Evolutionary conservation across 495 filamentous ascomycete genomes (phyloP), one percentile per base, ranked within the genome.

Genomic region (Neurospora africana): DNA sequence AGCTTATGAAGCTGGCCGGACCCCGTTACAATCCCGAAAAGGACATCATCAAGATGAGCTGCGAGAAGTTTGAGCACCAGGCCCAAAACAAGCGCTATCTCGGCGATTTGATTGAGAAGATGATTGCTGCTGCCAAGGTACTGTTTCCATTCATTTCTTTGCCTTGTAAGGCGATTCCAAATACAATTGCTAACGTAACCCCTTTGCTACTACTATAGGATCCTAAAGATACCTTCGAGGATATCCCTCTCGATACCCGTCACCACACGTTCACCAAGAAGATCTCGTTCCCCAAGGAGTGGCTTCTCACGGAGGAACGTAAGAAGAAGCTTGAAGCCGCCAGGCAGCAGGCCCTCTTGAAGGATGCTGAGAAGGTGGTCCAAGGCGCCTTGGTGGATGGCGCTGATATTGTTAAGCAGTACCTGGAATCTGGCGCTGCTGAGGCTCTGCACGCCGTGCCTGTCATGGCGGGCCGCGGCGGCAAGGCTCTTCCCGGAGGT

Each of bases 71-170:
- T 77, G 86, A 90, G 78, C 90, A 92, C 41, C 90, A 91, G 75
- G 93, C 93, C 15, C 95, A 98, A 83, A 99, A 99, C 83, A 99
- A 98, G 84, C 90, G 94, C 8, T 97, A 94, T 76, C 86, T 99
- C 38, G 91, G 89, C 47, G 93, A 97, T 73, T 68, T 91, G 39
- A 87, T 99, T 70, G 84, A 90, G 39, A 87, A 83, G 23, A 82
- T 99, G 75, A 82, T 99, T 43, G 82, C 81, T 17, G 90, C 94
- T 79, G 92, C 93, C 47, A 92, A 90, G 85, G 88, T 89, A 83
- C 68, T 3, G 44, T 68, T 65, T 35, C 13, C 23, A 65, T 65
- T 27, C 47, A 6, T 17, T 2, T 61, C 15, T 23, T 44, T 44
- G 0, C 21, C 0, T 11, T 37, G 36, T 2, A 21, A 0, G 41